A percentile compares a stretch with the other conserved stretches of the same genome.
phyloP scores from a whole-genome alignment of 2,329 filamentous ascomycete species.

The Alternaria postmessia region DNA sequence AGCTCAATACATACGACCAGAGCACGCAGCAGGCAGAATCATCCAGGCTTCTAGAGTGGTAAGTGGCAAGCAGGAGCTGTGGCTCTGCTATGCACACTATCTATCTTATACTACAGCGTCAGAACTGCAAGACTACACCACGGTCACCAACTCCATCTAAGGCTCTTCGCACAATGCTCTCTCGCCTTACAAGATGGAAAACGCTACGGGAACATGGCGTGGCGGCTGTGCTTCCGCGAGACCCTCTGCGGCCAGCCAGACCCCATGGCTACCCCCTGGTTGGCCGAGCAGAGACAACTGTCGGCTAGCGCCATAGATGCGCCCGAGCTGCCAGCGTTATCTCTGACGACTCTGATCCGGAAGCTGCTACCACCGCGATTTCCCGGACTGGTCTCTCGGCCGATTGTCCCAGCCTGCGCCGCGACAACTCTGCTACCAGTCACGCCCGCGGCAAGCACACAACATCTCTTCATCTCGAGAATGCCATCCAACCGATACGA shows the following conservation, averaged over 20 bases:
- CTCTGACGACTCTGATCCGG: slow-evolving; percentile 53
- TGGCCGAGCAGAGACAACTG: slow-evolving; percentile 43
- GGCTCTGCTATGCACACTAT: neutral
- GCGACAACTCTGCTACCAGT: slow-evolving; percentile 74
- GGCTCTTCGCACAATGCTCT: slow-evolving; percentile 93
- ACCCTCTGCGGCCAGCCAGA: slow-evolving; percentile 83
- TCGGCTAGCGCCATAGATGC: slow-evolving; percentile 36
- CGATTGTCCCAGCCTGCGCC: slow-evolving; percentile 70
- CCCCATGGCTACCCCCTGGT: slow-evolving; percentile 49
- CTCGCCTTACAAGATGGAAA: slow-evolving; percentile 93
- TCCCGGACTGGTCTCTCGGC: slow-evolving; percentile 58
- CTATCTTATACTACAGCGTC: too few species aligned
- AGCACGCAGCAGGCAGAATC: slow-evolving; percentile 87
- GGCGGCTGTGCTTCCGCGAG: slow-evolving; percentile 94
- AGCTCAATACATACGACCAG: slow-evolving; percentile 94
- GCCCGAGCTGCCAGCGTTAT: slow-evolving; percentile 57
- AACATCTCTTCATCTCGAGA: slow-evolving; percentile 85
- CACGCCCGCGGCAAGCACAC: slow-evolving; percentile 80
- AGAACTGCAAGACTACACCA: neutral
- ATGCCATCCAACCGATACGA: slow-evolving; percentile 92
- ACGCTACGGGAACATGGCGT: slow-evolving; percentile 90
- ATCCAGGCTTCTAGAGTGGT: slow-evolving; percentile 98
- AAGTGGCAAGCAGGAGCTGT: slow-evolving; percentile 54
- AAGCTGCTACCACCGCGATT: slow-evolving; percentile 55
- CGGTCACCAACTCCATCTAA: slow-evolving; percentile 31